Conservation (phyloP, 2,329 filamentous ascomycete species). For the Trichoderma asperellum region DNA sequence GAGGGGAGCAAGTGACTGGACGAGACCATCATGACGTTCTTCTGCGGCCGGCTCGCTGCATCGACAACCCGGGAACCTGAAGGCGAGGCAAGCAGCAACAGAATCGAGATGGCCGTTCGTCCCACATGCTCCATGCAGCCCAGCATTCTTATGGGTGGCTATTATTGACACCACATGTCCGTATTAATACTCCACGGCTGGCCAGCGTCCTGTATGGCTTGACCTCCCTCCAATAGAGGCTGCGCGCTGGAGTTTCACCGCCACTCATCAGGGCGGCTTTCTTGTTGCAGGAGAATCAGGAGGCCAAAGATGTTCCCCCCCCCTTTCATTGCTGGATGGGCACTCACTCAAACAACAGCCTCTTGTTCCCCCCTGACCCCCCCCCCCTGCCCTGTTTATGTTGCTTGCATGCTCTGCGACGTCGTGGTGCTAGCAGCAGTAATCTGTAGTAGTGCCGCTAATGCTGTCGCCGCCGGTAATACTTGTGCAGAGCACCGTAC, state of each 20-base stretch:
- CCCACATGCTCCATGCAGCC: slow-evolving; percentile 20
- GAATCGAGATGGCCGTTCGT: slow-evolving; percentile 21
- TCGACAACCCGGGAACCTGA: slow-evolving; percentile 4
- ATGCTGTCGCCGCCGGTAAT: background rate
- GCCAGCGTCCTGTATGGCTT: slow-evolving; percentile 1
- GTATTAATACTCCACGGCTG: background rate
- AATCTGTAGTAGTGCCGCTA: background rate
- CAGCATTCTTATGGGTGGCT: slow-evolving; percentile 20
- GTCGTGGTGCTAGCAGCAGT: slow-evolving; percentile 6
- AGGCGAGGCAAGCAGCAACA: slow-evolving; percentile 13
- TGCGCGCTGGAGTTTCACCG: slow-evolving; percentile 28
- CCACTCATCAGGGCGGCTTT: slow-evolving; percentile 28
- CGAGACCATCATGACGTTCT: slow-evolving; percentile 16
- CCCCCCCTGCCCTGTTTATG: slow-evolving; percentile 21
- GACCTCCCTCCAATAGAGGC: slow-evolving; percentile 18
- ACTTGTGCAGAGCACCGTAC: background rate
- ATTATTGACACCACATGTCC: slow-evolving; percentile 9
- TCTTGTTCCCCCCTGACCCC: slow-evolving; percentile 11
- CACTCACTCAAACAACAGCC: slow-evolving; percentile 9
- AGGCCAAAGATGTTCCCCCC: slow-evolving; percentile 9
- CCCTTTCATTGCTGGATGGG: slow-evolving; percentile 20
- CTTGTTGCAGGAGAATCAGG: slow-evolving; percentile 26
- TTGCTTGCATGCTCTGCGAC: slow-evolving; percentile 17
- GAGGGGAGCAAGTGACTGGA: background rate
- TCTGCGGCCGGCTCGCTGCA: slow-evolving; percentile 14